phyloP scores from a whole-genome alignment of 352 stramenopile genomes.

The Phytopythium aichiense region DNA sequence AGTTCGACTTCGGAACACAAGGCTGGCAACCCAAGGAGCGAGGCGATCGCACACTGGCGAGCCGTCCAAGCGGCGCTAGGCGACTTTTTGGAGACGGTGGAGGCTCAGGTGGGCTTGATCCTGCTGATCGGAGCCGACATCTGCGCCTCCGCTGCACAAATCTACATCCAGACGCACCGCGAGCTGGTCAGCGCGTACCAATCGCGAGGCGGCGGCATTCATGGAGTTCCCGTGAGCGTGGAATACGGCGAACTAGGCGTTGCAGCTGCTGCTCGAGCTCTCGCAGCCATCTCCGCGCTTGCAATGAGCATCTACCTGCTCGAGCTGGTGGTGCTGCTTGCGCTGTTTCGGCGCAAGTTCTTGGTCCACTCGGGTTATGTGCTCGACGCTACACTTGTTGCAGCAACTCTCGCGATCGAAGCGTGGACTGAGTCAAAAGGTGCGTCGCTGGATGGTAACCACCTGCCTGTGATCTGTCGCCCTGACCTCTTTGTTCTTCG shows the following conservation, averaged over 20 bases:
- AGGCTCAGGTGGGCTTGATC: slow-evolving; percentile 46
- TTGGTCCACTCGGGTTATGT: slow-evolving; percentile 57
- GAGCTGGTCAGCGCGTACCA: slow-evolving; percentile 19
- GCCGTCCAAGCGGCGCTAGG: slow-evolving; percentile 12
- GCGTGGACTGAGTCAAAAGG: slow-evolving; percentile 53
- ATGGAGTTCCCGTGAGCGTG: neutral
- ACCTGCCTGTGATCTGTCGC: neutral
- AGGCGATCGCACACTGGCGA: neutral
- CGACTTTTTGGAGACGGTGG: slow-evolving; percentile 46
- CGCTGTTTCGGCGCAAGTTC: slow-evolving; percentile 44
- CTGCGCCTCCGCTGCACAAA: slow-evolving; percentile 24
- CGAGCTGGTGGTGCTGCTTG: slow-evolving; percentile 38
- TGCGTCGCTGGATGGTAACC: slow-evolving; percentile 10
- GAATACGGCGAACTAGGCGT: slow-evolving; percentile 6
- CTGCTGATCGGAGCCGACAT: slow-evolving; percentile 51
- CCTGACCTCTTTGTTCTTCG: neutral
- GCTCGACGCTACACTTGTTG: slow-evolving; percentile 38
- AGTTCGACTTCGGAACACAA: neutral
- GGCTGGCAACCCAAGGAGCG: neutral
- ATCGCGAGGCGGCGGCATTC: slow-evolving; percentile 3
- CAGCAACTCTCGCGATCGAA: slow-evolving; percentile 28
- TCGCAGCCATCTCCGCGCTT: slow-evolving; percentile 58
- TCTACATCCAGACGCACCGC: slow-evolving; percentile 31
- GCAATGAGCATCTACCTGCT: slow-evolving; percentile 58
- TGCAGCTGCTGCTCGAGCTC: slow-evolving; percentile 21